Percentiles rank a stretch among this genome's conserved stretches.
Conservation (phyloP, 169 alveolate genomes). For the Eimeria maxima region DNA sequence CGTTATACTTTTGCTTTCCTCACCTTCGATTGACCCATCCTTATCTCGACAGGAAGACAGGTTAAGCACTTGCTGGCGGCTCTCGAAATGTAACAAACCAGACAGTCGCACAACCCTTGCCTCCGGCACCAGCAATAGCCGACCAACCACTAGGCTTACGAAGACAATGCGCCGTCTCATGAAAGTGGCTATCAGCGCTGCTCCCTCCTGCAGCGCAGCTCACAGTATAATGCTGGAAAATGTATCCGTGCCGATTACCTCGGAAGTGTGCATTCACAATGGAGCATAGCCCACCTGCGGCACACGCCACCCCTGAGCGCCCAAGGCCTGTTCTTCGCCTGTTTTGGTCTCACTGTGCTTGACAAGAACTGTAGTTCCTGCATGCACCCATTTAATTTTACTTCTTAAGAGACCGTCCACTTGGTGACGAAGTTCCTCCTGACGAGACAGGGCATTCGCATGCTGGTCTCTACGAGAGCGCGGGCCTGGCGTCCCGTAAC, state of each 20-base stretch:
- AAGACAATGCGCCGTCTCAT: conserved; percentile 81
- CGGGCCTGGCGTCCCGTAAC: conserved; percentile 30
- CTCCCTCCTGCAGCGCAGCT: conserved; percentile 78
- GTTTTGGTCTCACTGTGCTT: conserved; percentile 69
- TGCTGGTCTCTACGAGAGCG: not conserved
- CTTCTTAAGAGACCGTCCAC: conserved; percentile 22
- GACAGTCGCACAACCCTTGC: conserved; percentile 48
- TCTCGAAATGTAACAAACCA: conserved; percentile 33
- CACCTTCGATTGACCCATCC: conserved; percentile 75
- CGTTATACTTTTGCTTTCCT: not conserved
- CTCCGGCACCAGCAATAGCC: conserved; percentile 73
- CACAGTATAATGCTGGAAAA: not conserved
- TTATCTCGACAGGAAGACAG: conserved; percentile 76
- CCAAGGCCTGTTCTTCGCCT: conserved; percentile 54
- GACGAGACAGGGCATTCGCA: not conserved
- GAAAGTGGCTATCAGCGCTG: conserved; percentile 73
- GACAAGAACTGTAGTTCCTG: conserved; percentile 69
- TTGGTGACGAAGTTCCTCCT: conserved; percentile 11
- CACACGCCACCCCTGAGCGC: conserved; percentile 77
- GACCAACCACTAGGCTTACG: conserved; percentile 65
- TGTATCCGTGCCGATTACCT: too few species aligned
- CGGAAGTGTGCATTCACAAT: not conserved
- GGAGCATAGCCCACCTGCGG: conserved; percentile 43
- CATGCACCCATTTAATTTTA: conserved; percentile 80
- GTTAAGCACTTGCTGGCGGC: not conserved